Evolutionary conservation across 192 early-diverging fungal genomes (phyloP), one percentile per base, ranked within the genome.

Genomic region (Entomortierella chlamydospora): DNA sequence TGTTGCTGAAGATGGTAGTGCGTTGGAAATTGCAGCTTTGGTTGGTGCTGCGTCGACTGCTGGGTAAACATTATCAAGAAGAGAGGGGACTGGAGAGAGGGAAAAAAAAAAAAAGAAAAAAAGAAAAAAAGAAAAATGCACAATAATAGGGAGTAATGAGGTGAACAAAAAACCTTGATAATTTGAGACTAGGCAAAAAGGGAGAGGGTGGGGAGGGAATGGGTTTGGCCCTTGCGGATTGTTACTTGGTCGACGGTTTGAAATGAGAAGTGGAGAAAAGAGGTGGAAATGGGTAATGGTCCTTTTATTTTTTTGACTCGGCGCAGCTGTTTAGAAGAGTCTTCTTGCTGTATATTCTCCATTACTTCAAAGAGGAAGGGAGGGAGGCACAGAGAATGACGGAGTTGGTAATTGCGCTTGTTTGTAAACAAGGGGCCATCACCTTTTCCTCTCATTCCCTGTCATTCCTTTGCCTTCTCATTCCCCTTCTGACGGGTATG

Each of bases 11-110:
- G 42, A 29, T 83, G 82, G 31, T 72, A 78, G 57, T 71, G 52
- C 22, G 82, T 83, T 33, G 82, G 82, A 34, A 79, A 68, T 31
- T 71, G 64, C 49, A 83, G 64, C 22, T 70, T 70, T 83, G 34
- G 73, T 56, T 37, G 70, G 68, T 52, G 68, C 57, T 70, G 68
- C 61, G 68, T 68, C 60, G 62, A 55, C 43, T 73, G 71, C 42
- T 74, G 72, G 31, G 39, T 65, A 57, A 79, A 79, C 76, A 79
- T 79, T 42, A 17, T 55, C 12, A 13, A 30, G 30, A 43, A 61
- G 42, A 34, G 45, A 51, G 52, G 25, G 28, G 49, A 57, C 2
- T 9, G 28, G 15, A 65, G 22, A 53, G 12, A 45, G 13, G 58
- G 34, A 47, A 28, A 57, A 57, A 50, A 58, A 49, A 28, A 55